Percentiles rank a stretch among this genome's conserved stretches.
Conservation (phyloP, 164 flowering plant species). For the Nelumbo lutea region DNA sequence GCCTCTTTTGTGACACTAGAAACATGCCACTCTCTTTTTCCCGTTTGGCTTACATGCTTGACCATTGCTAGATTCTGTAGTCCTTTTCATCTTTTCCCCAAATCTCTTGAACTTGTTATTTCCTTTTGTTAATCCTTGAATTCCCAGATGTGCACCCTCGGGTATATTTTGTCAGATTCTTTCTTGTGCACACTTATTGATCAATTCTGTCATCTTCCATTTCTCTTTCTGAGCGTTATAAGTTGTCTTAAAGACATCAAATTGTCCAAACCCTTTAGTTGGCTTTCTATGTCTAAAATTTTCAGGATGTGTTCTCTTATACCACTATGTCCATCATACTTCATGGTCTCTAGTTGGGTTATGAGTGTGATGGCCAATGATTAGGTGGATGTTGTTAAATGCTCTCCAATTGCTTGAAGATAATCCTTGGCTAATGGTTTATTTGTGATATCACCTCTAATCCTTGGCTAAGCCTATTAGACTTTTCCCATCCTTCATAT, state of each 20-base stretch:
- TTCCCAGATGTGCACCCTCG: background rate
- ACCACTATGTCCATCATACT: too few relatives aligned
- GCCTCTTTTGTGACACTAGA: too few relatives aligned
- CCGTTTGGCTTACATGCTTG: too few relatives aligned
- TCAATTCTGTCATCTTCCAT: background rate
- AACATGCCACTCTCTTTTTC: too few relatives aligned
- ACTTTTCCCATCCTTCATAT: too few relatives aligned
- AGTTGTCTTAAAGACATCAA: constrained; percentile 1
- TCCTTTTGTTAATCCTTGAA: background rate
- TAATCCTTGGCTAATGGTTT: too few relatives aligned
- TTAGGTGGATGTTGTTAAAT: background rate
- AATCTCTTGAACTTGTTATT: background rate
- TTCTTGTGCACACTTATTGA: background rate
- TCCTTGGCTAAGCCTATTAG: too few relatives aligned
- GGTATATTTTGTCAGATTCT: background rate
- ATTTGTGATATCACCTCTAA: too few relatives aligned
- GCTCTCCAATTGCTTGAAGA: too few relatives aligned
- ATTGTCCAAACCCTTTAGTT: background rate
- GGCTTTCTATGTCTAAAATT: background rate
- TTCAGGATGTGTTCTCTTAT: too few relatives aligned
- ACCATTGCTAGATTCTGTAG: too few relatives aligned
- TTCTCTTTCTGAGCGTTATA: background rate
- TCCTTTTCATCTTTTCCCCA: background rate
- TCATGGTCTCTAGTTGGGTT: too few relatives aligned
- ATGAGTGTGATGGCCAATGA: background rate